Percentiles rank a stretch among this genome's conserved stretches.
phyloP scores from a whole-genome alignment of 495 filamentous ascomycete species.

The Podospora pseudocomata region DNA sequence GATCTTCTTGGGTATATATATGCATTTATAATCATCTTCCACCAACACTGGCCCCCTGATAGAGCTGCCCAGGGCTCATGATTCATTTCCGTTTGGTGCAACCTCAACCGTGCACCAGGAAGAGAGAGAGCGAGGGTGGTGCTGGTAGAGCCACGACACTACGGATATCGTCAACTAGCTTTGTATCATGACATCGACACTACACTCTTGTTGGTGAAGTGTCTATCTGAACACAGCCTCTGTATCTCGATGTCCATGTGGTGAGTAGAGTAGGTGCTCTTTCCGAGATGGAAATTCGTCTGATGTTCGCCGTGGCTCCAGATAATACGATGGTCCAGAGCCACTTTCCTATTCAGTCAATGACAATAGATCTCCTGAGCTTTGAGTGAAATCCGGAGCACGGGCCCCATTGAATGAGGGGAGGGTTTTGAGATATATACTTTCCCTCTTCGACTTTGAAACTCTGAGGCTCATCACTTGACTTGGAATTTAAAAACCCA shows the following conservation, averaged over 20 bases:
- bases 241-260: background rate
- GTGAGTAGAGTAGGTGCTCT: background rate
- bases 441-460: background rate
- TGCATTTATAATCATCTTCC: background rate
- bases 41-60: background rate
- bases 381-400: background rate
- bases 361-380: background rate
- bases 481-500: background rate
- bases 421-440: background rate
- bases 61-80: background rate
- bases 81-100: background rate
- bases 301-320: background rate
- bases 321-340: conserved; percentile 3
- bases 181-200: background rate
- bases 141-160: background rate
- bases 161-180: background rate
- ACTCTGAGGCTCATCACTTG: no score
- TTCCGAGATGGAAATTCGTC: background rate
- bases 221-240: background rate
- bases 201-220: background rate
- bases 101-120: background rate
- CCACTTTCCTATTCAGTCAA: conserved; percentile 2
- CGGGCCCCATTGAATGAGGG: background rate
- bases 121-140: background rate
- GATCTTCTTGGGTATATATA: no score